Evolutionary conservation across 2,329 filamentous ascomycete genomes (phyloP).

Genomic region (Nigrograna mackinnonii): DNA sequence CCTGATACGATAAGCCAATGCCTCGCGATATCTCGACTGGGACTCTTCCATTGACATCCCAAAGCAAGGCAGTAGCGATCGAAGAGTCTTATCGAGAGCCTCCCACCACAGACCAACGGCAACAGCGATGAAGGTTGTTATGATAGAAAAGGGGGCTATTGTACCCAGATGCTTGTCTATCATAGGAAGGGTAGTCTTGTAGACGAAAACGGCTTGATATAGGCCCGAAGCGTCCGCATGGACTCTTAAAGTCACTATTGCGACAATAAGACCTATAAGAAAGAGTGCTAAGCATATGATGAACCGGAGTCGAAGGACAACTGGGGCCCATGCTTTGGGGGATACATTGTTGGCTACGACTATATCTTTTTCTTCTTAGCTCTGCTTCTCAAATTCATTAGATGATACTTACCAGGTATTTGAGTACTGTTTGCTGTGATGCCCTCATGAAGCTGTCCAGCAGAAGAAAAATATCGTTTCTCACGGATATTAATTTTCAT

Average conservation of each 20-base stretch:
- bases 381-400: too few species aligned
- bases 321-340: too few species aligned
- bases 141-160: neutral
- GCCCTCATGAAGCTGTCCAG: too few species aligned
- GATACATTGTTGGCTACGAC: too few species aligned
- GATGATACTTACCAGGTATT: too few species aligned
- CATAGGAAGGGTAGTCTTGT: slow-evolving; percentile 8
- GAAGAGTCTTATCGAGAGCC: neutral
- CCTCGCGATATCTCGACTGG: neutral
- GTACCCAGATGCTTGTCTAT: neutral
- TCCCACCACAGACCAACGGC: neutral
- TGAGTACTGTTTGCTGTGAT: too few species aligned
- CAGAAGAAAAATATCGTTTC: too few species aligned
- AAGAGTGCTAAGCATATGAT: slow-evolving; percentile 1
- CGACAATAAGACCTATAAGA: neutral
- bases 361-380: too few species aligned
- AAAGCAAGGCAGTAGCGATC: neutral
- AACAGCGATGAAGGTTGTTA: neutral
- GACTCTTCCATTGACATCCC: slow-evolving; percentile 10
- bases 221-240: slow-evolving; percentile 5
- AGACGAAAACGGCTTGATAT: slow-evolving; percentile 19
- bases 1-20: neutral
- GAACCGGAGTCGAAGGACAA: too few species aligned
- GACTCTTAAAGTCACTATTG: neutral
- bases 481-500: too few species aligned